Conservation (phyloP, 2,329 filamentous ascomycete species). For the Polytolypa hystricis region DNA sequence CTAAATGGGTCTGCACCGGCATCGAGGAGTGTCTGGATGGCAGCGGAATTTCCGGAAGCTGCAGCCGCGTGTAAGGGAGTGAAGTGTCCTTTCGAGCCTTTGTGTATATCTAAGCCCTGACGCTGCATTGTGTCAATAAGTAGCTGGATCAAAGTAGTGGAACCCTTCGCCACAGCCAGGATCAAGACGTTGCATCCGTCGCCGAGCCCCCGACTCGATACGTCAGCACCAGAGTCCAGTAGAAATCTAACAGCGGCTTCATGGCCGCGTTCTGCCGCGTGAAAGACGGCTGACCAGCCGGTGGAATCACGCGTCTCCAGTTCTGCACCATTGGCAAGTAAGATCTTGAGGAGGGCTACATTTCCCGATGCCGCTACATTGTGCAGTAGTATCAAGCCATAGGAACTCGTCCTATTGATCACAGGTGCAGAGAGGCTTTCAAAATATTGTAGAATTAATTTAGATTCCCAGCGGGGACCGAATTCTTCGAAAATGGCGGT, state of each 20-base stretch:
- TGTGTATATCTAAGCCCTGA: too few species aligned
- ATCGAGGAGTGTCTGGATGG: too few species aligned
- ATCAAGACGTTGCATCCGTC: neutral
- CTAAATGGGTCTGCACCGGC: too few species aligned
- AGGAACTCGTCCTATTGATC: neutral
- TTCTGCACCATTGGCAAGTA: neutral
- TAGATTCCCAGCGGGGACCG: too few species aligned
- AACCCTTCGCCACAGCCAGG: too few species aligned
- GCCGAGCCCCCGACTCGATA: neutral
- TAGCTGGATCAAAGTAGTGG: too few species aligned
- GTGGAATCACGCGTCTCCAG: neutral
- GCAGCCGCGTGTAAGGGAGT: too few species aligned
- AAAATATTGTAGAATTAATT: neutral
- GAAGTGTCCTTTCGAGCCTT: too few species aligned
- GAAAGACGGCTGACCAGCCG: neutral
- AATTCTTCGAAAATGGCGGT: too few species aligned
- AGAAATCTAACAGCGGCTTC: neutral
- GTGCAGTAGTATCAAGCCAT: neutral
- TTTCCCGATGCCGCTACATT: neutral
- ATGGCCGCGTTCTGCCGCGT: neutral
- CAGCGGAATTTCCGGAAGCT: too few species aligned
- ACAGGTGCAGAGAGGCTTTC: neutral
- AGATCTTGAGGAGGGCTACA: neutral
- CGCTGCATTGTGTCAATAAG: too few species aligned
- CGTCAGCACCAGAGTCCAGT: conserved; percentile 1